Conservation (phyloP, 2,329 filamentous ascomycete species). For the Colletotrichum brevisporum region DNA sequence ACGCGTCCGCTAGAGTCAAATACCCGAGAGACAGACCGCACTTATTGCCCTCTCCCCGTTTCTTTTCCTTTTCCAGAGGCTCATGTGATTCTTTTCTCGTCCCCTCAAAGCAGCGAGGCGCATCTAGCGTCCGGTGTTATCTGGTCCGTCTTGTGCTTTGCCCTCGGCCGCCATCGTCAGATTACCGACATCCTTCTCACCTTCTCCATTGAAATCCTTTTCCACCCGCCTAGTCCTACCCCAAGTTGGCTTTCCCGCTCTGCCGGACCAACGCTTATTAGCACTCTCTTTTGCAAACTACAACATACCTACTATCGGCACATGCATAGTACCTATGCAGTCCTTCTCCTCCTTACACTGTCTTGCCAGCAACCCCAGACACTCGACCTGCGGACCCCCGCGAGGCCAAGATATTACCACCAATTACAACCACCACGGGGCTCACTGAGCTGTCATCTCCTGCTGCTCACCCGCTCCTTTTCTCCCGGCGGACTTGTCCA, state of each 20-base stretch:
- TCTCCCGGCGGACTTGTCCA: constrained; percentile 19
- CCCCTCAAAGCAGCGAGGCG: constrained; percentile 7
- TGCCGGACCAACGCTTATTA: constrained; percentile 12
- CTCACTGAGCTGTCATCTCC: constrained; percentile 31
- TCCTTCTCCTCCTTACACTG: too few species aligned
- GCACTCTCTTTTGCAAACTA: background rate
- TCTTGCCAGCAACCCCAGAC: background rate
- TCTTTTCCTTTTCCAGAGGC: background rate
- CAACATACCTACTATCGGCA: too few species aligned
- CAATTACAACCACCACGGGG: constrained; percentile 36
- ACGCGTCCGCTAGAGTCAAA: background rate
- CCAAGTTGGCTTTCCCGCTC: constrained; percentile 11
- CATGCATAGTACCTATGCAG: too few species aligned
- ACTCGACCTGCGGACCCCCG: background rate
- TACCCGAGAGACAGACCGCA: background rate
- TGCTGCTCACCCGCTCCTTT: background rate
- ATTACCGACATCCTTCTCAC: background rate
- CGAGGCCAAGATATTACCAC: constrained; percentile 31
- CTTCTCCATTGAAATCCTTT: constrained; percentile 5
- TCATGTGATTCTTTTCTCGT: constrained; percentile 24
- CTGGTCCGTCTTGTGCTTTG: too few species aligned
- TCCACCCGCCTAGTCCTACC: constrained; percentile 9
- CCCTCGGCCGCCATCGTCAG: background rate
- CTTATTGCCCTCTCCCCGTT: background rate
- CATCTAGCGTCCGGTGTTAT: background rate